Evolutionary conservation across 139 green algal species (phyloP), one percentile per base, ranked within the genome.

Genomic region (Penium margaritaceum): DNA sequence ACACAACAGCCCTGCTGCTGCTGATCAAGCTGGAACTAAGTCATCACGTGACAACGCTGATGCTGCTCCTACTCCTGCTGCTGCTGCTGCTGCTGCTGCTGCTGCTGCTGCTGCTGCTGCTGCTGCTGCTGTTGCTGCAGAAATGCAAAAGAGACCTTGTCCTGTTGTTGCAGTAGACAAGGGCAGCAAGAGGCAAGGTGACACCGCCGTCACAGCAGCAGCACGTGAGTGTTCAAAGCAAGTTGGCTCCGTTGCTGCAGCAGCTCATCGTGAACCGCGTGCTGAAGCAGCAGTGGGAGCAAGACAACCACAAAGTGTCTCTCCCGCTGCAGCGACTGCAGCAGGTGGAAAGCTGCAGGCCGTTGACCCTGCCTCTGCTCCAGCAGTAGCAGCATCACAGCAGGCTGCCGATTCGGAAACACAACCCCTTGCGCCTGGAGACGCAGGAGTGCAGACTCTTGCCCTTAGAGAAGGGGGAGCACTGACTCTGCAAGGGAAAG

Each of bases 1-100:
- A 60, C 51, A 4, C 51, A n/a, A 27, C 51, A 60, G 6, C 51
- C 51, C 63, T 54, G 63, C n/a, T 37, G 63, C 39, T 58, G 35
- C 39, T 35, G 41, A 15, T 70, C 17, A 3, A 35, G 30, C 55
- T 64, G 55, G 7, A n/a, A n/a, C n/a, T n/a, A n/a, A n/a, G n/a
- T n/a, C n/a, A n/a, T n/a, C n/a, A n/a, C n/a, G n/a, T n/a, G n/a
- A n/a, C n/a, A n/a, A n/a, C 5, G 24, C 30, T 64, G 55, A 6
- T 35, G 12, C n/a, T 63, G 9, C 5, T 14, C 19, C 46, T 57
- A 24, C 24, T 33, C 24, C 54, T 63, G 54, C 54, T 37, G 54
- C 55, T n/a, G 55, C 55, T 37, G 55, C 55, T 27, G 55, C n/a
- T 64, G 55, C 55, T 27, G 6, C 29, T n/a, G n/a, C n/a, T n/a